These are phyloP conservation scores for Mortierella sp. DNA, from an alignment of 371 early-diverging fungal genomes.

Conservation along the genomic window DNA sequence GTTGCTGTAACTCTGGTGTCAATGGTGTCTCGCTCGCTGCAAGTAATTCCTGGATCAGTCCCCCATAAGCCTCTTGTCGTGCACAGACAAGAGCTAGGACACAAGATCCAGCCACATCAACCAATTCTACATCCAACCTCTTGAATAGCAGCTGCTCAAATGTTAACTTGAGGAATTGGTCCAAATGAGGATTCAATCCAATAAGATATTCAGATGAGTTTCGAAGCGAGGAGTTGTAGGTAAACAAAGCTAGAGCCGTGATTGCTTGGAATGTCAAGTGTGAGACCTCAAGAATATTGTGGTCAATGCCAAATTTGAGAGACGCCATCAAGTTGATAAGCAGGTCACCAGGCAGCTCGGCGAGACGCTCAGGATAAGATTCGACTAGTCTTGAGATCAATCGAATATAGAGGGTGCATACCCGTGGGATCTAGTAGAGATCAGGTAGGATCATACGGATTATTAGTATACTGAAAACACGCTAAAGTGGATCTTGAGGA, in stretches of 20 bases:
- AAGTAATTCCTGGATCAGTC: constrained; percentile 67
- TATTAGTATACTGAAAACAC: neutral
- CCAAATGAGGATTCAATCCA: constrained; percentile 60
- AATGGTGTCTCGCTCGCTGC: constrained; percentile 63
- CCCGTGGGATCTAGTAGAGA: constrained; percentile 67
- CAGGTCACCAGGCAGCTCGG: constrained; percentile 65
- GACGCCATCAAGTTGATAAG: constrained; percentile 73
- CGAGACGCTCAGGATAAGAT: constrained; percentile 76
- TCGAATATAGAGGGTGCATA: constrained; percentile 78
- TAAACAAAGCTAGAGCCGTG: constrained; percentile 69
- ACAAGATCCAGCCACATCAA: constrained; percentile 74
- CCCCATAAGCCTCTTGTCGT: constrained; percentile 63
- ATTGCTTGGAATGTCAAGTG: constrained; percentile 74
- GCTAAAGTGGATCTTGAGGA: neutral
- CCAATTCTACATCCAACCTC: constrained; percentile 68
- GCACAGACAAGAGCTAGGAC: constrained; percentile 68
- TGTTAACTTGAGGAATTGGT: constrained; percentile 65
- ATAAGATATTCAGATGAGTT: constrained; percentile 24
- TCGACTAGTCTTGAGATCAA: constrained; percentile 76
- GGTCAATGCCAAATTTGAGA: constrained; percentile 76
- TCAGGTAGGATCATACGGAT: neutral
- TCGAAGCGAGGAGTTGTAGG: constrained; percentile 55
- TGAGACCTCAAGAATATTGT: constrained; percentile 72
- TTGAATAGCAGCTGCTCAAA: constrained; percentile 70
- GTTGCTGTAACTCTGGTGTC: constrained; percentile 62